phyloP scores from a whole-genome alignment of 257 asterid genomes.

The Primulina eburnea region DNA sequence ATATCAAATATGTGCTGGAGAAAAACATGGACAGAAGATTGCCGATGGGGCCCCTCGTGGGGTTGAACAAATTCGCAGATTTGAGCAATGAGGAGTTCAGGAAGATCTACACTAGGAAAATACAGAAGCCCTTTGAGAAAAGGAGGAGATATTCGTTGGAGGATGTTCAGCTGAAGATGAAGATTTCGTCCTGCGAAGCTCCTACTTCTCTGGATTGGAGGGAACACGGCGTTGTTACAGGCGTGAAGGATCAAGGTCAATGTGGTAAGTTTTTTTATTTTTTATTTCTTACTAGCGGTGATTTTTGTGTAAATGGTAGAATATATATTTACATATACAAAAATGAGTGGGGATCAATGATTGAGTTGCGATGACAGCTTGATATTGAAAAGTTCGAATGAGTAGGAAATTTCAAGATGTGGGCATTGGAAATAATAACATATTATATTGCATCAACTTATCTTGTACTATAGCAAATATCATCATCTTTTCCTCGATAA shows the following conservation, averaged over 20 bases:
- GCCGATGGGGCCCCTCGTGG: constrained; percentile 17
- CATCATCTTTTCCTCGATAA: too few relatives aligned
- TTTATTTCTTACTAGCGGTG: background rate
- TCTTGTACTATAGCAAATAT: too few relatives aligned
- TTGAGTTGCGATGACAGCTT: background rate
- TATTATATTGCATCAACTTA: too few relatives aligned
- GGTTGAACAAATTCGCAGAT: constrained; percentile 38
- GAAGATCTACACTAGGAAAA: constrained; percentile 14
- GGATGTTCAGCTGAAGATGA: background rate
- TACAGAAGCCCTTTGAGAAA: constrained; percentile 20
- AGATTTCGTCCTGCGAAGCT: constrained; percentile 26
- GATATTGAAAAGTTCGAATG: background rate
- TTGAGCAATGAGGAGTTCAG: constrained; percentile 39
- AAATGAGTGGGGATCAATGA: too few relatives aligned
- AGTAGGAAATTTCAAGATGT: too few relatives aligned
- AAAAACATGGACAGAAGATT: constrained; percentile 14
- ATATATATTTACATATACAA: too few relatives aligned
- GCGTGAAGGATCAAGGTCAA: background rate
- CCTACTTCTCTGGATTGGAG: constrained; percentile 23
- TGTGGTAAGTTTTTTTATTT: background rate
- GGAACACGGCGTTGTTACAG: background rate
- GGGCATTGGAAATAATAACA: too few relatives aligned
- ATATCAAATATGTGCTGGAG: constrained; percentile 30
- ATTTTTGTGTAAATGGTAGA: background rate
- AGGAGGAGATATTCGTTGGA: constrained; percentile 5